A percentile compares a stretch with the other conserved stretches of the same genome.
Conservation (phyloP, 2,329 filamentous ascomycete species). For the Cyclaneusma minus region DNA sequence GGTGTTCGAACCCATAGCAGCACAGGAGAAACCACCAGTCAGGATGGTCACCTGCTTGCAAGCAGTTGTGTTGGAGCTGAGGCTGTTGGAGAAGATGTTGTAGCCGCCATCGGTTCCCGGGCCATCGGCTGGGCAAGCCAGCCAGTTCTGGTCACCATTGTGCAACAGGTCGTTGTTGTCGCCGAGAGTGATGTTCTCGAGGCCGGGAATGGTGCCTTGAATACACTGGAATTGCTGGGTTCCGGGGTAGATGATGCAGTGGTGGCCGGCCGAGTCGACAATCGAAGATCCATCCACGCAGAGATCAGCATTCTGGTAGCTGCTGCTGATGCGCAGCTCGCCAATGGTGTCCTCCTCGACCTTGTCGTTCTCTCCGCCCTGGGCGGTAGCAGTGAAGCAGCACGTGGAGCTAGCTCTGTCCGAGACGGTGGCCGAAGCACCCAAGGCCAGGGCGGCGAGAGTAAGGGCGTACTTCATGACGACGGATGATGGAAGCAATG, state of each 20-base stretch:
- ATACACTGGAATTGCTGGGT: conserved; percentile 13
- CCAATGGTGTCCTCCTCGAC: conserved; percentile 11
- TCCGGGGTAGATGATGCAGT: conserved; percentile 11
- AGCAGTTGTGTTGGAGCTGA: conserved; percentile 10
- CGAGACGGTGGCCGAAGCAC: conserved; percentile 7
- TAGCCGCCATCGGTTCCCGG: conserved; percentile 13
- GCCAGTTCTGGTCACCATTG: conserved; percentile 8
- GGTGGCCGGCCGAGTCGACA: conserved; percentile 9
- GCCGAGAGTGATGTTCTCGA: conserved; percentile 9
- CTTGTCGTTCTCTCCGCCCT: conserved; percentile 7
- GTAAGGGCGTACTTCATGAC: too few relatives aligned
- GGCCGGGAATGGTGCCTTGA: conserved; percentile 4
- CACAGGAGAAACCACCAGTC: conserved; percentile 12
- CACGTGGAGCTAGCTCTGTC: conserved; percentile 8
- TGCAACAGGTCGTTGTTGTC: conserved; percentile 9
- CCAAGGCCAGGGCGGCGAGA: conserved; percentile 4
- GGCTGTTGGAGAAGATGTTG: conserved; percentile 11
- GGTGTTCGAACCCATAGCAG: conserved; percentile 8
- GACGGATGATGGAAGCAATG: too few relatives aligned
- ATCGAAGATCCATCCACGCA: conserved; percentile 9
- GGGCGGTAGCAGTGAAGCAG: conserved; percentile 12
- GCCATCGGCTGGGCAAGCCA: conserved; percentile 13
- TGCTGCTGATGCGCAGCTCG: conserved; percentile 12
- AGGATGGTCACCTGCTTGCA: conserved; percentile 12
- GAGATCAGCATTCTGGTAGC: conserved; percentile 10